Evolutionary conservation across 495 filamentous ascomycete genomes (phyloP), one percentile per base, ranked within the genome.

Genomic region (Aspergillus indologenus): DNA sequence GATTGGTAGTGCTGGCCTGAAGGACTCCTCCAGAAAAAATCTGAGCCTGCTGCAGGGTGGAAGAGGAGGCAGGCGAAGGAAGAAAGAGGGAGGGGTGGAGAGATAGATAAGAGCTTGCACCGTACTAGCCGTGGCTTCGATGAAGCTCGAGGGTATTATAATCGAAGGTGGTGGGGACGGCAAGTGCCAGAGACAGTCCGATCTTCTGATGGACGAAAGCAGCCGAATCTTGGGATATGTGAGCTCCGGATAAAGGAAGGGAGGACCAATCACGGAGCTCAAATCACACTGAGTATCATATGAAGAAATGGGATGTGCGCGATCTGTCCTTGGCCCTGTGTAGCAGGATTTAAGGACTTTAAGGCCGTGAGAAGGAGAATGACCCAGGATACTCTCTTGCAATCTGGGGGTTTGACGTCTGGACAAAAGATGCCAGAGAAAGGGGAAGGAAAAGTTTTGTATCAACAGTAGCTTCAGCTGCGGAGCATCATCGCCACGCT

Each of bases 401-500:
- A 9, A 11, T 23, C 19, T n/a, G 19, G 26, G 22, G 11, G 47
- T 23, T 19, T 24, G 46, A 29, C 42, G 52, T 58, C 4, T n/a
- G 15, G 15, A 3, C 8, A 20, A 31, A 29, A 23, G 15, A 31
- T 26, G 24, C 6, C 19, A 50, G 11, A 5, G 47, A 23, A 51
- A 47, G 48, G 42, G 18, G 52, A 45, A 44, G 53, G 51, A 44
- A 34, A 29, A 44, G 47, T 46, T 53, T 60, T 64, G 57, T 44
- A 64, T 60, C 51, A 54, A 42, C 58, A 40, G 29, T 23, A 31
- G 54, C 26, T 49, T 34, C 11, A n/a, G 47, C 47, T 45, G 44
- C 55, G 53, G 60, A 50, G 26, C 44, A 45, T 53, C 31, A 60
- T 71, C 47, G 66, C 70, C 70, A 70, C 66, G 42, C 62, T 64